Percentiles rank a stretch among this genome's conserved stretches.
Conservation (phyloP, 1,284 basidiomycete genomes). For the Fistulinella staudtii region DNA sequence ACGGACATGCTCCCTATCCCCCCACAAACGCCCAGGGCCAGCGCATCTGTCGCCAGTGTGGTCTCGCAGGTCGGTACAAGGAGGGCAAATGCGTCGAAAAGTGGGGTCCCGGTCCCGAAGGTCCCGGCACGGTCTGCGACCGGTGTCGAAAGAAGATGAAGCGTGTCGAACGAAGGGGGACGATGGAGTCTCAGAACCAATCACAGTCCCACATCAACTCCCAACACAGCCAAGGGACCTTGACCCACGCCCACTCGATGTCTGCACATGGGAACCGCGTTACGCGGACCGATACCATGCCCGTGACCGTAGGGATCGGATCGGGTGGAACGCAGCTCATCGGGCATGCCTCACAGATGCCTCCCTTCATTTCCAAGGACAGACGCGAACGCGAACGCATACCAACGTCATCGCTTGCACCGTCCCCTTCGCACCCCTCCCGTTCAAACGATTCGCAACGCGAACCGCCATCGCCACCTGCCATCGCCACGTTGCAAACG, state of each 20-base stretch:
- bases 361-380: conserved; percentile 28
- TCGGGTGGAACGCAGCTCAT: conserved; percentile 29
- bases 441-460: conserved; percentile 20
- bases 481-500: conserved; percentile 29
- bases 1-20: conserved; percentile 19
- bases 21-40: conserved; percentile 62
- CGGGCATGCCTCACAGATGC: conserved; percentile 18
- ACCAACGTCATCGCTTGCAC: conserved; percentile 26
- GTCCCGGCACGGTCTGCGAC: conserved; percentile 80
- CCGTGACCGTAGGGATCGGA: conserved; percentile 23
- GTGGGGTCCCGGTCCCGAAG: conserved; percentile 80
- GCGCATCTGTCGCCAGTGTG: conserved; percentile 72
- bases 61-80: conserved; percentile 66
- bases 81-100: conserved; percentile 83
- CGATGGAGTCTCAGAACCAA: conserved; percentile 38
- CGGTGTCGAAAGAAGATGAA: conserved; percentile 85
- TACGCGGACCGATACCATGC: conserved; percentile 27
- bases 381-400: conserved; percentile 26
- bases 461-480: conserved; percentile 28
- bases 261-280: conserved; percentile 22
- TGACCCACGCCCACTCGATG: conserved; percentile 20
- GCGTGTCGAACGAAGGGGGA: conserved; percentile 71
- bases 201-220: conserved; percentile 17
- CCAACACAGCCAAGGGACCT: conserved; percentile 6
- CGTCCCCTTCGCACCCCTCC: conserved; percentile 12